A percentile compares a stretch with the other conserved stretches of the same genome.
Evolutionary conservation across 2,329 filamentous ascomycete species (phyloP).

Genomic region (Penicillium polonicum): DNA sequence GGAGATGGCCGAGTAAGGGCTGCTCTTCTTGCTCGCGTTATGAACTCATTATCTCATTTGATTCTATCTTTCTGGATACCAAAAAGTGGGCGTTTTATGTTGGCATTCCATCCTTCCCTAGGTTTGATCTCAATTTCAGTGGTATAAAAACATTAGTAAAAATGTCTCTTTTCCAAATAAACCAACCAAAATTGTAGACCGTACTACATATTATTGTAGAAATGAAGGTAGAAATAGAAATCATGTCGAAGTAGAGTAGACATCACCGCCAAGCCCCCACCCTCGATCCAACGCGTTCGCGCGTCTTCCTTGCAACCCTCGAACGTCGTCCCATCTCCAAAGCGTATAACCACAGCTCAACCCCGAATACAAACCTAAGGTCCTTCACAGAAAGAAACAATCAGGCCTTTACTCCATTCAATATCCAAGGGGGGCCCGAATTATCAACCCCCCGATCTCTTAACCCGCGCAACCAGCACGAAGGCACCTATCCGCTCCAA

Average conservation of each 20-base stretch:
- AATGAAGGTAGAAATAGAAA: background rate
- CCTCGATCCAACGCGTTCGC: slow-evolving; percentile 19
- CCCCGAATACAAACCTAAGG: background rate
- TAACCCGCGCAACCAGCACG: background rate
- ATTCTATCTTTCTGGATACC: slow-evolving; percentile 32
- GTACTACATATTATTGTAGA: background rate
- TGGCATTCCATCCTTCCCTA: slow-evolving; percentile 21
- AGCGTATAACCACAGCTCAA: background rate
- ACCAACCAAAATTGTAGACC: background rate
- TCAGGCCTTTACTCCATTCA: background rate
- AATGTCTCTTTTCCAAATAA: background rate
- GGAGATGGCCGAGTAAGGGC: slow-evolving; percentile 42
- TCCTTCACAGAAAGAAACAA: background rate
- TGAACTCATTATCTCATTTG: slow-evolving; percentile 26
- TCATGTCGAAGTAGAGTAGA: background rate
- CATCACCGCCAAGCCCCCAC: slow-evolving; percentile 10
- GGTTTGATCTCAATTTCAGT: slow-evolving; percentile 17
- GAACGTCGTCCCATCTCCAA: background rate
- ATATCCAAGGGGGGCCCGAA: background rate
- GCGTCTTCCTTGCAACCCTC: slow-evolving; percentile 16
- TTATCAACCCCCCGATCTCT: slow-evolving; percentile 2
- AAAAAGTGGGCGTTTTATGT: slow-evolving; percentile 33
- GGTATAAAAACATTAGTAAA: slow-evolving; percentile 4
- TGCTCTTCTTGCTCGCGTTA: slow-evolving; percentile 20
- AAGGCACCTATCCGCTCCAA: background rate